These are phyloP conservation scores for Phytophthora cryptogea DNA, from an alignment of 352 stramenopile genomes.

Conservation along the genomic window DNA sequence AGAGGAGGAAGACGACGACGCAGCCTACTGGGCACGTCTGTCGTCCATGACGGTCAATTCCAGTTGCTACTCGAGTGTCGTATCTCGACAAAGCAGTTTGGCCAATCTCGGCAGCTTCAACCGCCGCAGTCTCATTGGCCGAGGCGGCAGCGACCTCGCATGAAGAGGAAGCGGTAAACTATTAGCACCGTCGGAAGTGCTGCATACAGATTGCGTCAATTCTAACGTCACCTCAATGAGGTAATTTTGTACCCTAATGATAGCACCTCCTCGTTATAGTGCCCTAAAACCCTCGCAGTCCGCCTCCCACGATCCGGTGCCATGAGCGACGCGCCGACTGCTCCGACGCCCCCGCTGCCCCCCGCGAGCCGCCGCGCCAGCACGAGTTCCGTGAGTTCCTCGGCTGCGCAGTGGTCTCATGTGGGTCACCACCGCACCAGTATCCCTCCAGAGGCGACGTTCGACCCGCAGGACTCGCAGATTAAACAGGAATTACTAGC, in stretches of 20 bases:
- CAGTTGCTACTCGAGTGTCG: slow-evolving; percentile 32
- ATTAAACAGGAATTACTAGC: slow-evolving; percentile 86
- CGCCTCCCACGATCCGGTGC: neutral
- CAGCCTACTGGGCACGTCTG: slow-evolving; percentile 23
- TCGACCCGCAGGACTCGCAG: slow-evolving; percentile 67
- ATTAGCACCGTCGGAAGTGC: slow-evolving; percentile 26
- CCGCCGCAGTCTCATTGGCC: slow-evolving; percentile 17
- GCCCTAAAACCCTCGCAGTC: neutral
- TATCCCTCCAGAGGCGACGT: slow-evolving; percentile 81
- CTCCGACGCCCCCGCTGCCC: slow-evolving; percentile 23
- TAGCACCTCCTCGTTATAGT: slow-evolving; percentile 9
- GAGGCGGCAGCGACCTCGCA: slow-evolving; percentile 22
- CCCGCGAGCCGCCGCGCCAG: slow-evolving; percentile 20
- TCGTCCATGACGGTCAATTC: slow-evolving; percentile 35
- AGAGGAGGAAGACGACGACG: slow-evolving; percentile 29
- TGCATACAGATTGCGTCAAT: neutral
- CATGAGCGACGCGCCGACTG: slow-evolving; percentile 31
- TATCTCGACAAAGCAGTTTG: slow-evolving; percentile 33
- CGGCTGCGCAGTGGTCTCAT: slow-evolving; percentile 59
- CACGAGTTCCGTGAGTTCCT: slow-evolving; percentile 14
- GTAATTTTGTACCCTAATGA: neutral
- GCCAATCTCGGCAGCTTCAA: slow-evolving; percentile 27
- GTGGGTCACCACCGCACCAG: slow-evolving; percentile 86
- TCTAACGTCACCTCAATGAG: slow-evolving; percentile 1
- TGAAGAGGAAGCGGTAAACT: neutral